These are phyloP conservation scores for Colletotrichum tamarilloi DNA, from an alignment of 2,329 filamentous ascomycete genomes.

Conservation along the genomic window DNA sequence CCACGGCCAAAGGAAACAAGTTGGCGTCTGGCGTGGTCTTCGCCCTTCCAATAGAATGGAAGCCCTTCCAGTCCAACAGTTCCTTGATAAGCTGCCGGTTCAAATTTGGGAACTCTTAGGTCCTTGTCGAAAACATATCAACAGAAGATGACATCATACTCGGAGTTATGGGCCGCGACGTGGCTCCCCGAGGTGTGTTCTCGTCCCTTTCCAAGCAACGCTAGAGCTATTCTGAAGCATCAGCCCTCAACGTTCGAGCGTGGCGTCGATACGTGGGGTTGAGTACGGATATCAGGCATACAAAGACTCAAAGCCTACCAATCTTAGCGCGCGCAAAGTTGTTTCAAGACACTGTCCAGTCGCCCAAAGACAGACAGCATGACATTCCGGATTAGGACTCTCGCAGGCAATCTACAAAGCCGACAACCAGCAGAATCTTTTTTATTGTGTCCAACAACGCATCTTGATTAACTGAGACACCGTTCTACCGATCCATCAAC, in stretches of 20 bases:
- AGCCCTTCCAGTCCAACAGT: neutral
- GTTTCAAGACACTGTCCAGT: conserved; percentile 24
- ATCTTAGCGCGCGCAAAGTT: conserved; percentile 23
- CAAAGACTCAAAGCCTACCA: neutral
- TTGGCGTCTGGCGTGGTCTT: neutral
- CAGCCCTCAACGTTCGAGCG: conserved; percentile 21
- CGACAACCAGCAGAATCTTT: neutral
- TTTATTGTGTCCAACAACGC: neutral
- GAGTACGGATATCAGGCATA: conserved; percentile 1
- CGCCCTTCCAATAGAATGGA: neutral
- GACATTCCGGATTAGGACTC: neutral
- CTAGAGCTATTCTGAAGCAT: conserved; percentile 17
- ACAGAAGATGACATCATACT: conserved; percentile 25
- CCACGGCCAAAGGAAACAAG: neutral
- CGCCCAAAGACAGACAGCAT: conserved; percentile 23
- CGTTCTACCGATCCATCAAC: neutral
- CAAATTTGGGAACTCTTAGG: neutral
- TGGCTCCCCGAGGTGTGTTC: conserved; percentile 4
- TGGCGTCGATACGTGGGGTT: conserved; percentile 2
- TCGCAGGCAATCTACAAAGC: neutral
- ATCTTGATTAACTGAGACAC: conserved; percentile 17
- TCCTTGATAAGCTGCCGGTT: neutral
- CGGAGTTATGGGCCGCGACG: conserved; percentile 4
- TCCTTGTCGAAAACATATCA: neutral
- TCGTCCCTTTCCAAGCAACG: neutral